These are phyloP conservation scores for Epichloe sp. DNA, from an alignment of 2,329 filamentous ascomycete species.

Conservation along the genomic window DNA sequence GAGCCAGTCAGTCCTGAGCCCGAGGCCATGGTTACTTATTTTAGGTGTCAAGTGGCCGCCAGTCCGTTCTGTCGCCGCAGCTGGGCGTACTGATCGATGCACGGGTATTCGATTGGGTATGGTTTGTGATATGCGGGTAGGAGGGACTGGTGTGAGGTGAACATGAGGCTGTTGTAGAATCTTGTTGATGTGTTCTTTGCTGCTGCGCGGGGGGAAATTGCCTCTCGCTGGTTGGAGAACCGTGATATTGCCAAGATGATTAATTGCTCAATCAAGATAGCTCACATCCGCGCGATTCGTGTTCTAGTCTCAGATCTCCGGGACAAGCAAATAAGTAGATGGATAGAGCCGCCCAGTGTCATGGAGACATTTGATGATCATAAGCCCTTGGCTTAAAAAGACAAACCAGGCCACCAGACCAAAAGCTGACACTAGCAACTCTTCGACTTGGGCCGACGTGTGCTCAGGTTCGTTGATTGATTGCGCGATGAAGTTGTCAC, in stretches of 20 bases:
- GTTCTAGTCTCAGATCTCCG: not conserved
- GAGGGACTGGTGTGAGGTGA: not conserved
- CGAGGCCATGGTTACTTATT: conserved; percentile 13
- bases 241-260: not conserved
- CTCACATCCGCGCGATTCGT: not conserved
- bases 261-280: not conserved
- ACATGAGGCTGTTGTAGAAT: not conserved
- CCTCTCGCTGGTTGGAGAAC: not conserved
- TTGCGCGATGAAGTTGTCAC: not conserved
- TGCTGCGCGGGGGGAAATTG: not conserved
- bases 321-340: not conserved
- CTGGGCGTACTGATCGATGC: not conserved
- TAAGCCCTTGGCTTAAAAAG: not conserved
- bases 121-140: not conserved
- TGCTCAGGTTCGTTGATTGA: not conserved
- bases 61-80: not conserved
- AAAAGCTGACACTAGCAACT: not conserved
- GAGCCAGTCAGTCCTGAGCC: conserved; percentile 18
- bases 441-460: not conserved
- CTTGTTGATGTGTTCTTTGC: not conserved
- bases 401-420: not conserved
- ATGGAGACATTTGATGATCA: not conserved
- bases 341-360: not conserved
- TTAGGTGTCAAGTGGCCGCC: not conserved
- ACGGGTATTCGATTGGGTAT: not conserved